A percentile compares a stretch with the other conserved stretches of the same genome.
These are phyloP conservation scores for Fusarium hostae DNA, from an alignment of 2,329 filamentous ascomycete species.

Conservation along the genomic window DNA sequence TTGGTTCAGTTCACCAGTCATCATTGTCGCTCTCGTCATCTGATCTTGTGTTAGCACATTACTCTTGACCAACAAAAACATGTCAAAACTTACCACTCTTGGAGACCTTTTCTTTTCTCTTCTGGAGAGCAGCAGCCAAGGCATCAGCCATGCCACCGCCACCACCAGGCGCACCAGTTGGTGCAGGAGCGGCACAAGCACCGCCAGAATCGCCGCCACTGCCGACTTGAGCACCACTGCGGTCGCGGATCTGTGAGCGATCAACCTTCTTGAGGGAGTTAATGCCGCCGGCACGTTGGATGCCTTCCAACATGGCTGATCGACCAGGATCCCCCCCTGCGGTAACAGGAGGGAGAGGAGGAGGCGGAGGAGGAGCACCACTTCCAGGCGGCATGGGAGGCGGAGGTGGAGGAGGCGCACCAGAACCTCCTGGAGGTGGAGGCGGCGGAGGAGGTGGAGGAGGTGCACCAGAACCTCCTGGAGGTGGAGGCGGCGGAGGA, in stretches of 20 bases:
- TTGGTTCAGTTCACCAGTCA: constrained; percentile 66
- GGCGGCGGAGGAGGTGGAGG: constrained; percentile 54
- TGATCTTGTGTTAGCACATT: constrained; percentile 49
- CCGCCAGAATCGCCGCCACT: constrained; percentile 63
- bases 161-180: constrained; percentile 62
- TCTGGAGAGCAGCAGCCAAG: constrained; percentile 79
- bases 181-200: constrained; percentile 62
- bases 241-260: constrained; percentile 74
- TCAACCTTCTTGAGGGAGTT: constrained; percentile 80
- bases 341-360: constrained; percentile 59
- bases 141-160: constrained; percentile 83
- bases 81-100: constrained; percentile 82
- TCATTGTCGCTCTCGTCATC: constrained; percentile 83
- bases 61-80: not conserved
- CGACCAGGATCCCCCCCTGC: constrained; percentile 56
- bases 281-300: constrained; percentile 75
- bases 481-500: constrained; percentile 62
- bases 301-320: constrained; percentile 74
- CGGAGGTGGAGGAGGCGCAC: constrained; percentile 43
- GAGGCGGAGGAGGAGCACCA: constrained; percentile 40
- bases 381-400: constrained; percentile 45
- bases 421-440: constrained; percentile 52
- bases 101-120: constrained; percentile 93
- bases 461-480: constrained; percentile 50
- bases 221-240: constrained; percentile 70